Evolutionary conservation across 352 stramenopile genomes (phyloP).

Genomic region (Pseudoperonospora humuli): DNA sequence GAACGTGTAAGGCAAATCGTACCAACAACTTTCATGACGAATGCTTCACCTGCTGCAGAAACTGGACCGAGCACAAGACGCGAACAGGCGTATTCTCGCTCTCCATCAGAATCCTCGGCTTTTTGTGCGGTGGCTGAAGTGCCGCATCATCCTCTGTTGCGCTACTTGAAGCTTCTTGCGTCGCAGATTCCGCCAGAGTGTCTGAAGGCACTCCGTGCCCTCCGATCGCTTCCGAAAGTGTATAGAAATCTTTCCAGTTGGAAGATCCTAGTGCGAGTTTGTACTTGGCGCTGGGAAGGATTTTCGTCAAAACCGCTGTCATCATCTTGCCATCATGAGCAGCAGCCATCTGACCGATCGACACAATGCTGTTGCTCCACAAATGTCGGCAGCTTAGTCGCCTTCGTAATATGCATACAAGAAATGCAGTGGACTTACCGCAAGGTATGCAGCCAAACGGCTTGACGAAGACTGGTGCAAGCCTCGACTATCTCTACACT

Average conservation of each 20-base stretch:
- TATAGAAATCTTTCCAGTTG: conserved; percentile 32
- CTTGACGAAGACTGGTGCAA: conserved; percentile 52
- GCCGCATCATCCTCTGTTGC: conserved; percentile 1
- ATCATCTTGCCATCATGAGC: conserved; percentile 6
- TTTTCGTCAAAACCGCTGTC: conserved; percentile 10
- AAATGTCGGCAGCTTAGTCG: not conserved
- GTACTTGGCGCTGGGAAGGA: conserved; percentile 31
- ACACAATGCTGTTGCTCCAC: conserved; percentile 8
- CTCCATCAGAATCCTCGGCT: conserved; percentile 12
- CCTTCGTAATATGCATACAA: not conserved
- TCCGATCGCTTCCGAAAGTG: conserved; percentile 11
- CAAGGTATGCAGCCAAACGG: conserved; percentile 51
- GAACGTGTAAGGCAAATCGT: not conserved
- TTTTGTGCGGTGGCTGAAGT: conserved; percentile 16
- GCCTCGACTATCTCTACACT: conserved; percentile 41
- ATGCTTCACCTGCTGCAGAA: conserved; percentile 31
- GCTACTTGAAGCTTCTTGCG: not conserved
- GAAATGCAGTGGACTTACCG: conserved; percentile 27
- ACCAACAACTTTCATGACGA: not conserved
- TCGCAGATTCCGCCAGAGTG: not conserved
- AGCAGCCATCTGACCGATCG: conserved; percentile 16
- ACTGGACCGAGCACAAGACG: conserved; percentile 32
- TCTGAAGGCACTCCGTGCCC: not conserved
- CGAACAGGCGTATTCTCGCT: conserved; percentile 24
- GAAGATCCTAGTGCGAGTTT: conserved; percentile 31